Evolutionary conservation across 148 eudicot species (phyloP), one percentile per base, ranked within the genome.

Genomic region (Persicaria tinctoria): DNA sequence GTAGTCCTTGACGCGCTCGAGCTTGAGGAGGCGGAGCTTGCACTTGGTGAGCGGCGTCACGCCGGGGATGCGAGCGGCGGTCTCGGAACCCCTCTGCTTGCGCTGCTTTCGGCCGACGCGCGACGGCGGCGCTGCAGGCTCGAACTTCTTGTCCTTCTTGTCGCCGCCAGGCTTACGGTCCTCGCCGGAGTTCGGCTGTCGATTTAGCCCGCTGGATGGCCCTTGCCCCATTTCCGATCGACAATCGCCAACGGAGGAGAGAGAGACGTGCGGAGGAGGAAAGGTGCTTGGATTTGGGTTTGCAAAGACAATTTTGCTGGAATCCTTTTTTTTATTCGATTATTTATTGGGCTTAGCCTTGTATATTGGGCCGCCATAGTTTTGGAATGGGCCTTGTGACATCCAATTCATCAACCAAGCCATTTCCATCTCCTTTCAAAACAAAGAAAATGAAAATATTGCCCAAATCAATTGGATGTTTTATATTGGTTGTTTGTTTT

Each of bases 81-180:
- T 11, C 41, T 71, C 74, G 38, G 74, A 50, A 8, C 74, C 74
- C 41, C 47, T 71, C 74, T 47, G 74, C 38, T 18, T 71, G 14
- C 74, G 51, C 54, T 71, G 54, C 41, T 71, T 71, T 20, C 74
- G 74, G 16, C 74, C 74, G 8, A 71, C 74, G 32, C 74, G 74
- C 16, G 54, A 18, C 0, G 74, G 74, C 3, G 74, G 74, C 6
- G 55, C 74, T 14, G 74, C 74, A 8, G 74, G 74, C 74, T 71
- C 74, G 74, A 71, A 71, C 44, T 71, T 71, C 74, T 71, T 71
- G 13, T 71, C 74, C 54, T 71, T 71, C 74, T 71, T 71, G 57
- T 53, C n/a, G 74, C 18, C 55, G 14, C 41, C 74, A 1, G 17
- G 54, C 74, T 71, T 71, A 47, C 41, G 51, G 32, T 50, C n/a